Base-by-base conservation (phyloP, 805 yeast genomes). In the Saccharomycopsis microspora region DNA sequence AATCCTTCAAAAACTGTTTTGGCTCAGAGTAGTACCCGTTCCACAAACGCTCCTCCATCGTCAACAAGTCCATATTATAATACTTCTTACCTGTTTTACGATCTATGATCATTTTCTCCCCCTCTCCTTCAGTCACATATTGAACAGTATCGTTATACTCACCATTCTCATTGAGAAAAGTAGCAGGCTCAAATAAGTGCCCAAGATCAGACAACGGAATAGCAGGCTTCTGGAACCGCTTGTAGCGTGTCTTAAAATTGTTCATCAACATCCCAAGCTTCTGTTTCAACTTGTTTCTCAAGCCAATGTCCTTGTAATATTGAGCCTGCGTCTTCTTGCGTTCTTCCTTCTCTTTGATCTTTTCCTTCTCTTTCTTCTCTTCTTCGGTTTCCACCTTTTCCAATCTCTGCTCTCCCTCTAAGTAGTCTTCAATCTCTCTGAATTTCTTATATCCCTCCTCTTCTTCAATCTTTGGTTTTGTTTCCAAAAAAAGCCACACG, bases 1-100 rank as follows among this genome's bases (percentile, higher is more conserved):
- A 74, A 60, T 93, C 98, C 55, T 75, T 77, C 56, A 89, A 66
- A 59, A 85, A 90, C 61, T 93, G 97, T 54, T 78, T 81, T 9
- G 97, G 97, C 57, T 88, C 96, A 37, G 86, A 81, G 59, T 93
- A 93, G 62, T 66, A 93, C 0, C 98, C 98, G 63, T 93, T 93
- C 98, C 98, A 93, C 47, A 93, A 65, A 50, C 98, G 72, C 60
- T 93, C 97, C 59, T 93, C 98, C 34, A 93, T 77, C 11, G 88
- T 81, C 59, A 93, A 98, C 47, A 93, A 67, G 58, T 93, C 98
- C 85, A 93, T 93, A 57, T 93, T 93, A 66, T 71, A 74, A 59
- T 71, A 90, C 54, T 69, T 72, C 48, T 75, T 76, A 3, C 93
- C 94, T 0, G 95, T 82, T 0, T 79, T 64, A 7, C 76, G 69